Evolutionary conservation across 257 asterid genomes (phyloP).

Genomic region (Nicotiana benthamiana): DNA sequence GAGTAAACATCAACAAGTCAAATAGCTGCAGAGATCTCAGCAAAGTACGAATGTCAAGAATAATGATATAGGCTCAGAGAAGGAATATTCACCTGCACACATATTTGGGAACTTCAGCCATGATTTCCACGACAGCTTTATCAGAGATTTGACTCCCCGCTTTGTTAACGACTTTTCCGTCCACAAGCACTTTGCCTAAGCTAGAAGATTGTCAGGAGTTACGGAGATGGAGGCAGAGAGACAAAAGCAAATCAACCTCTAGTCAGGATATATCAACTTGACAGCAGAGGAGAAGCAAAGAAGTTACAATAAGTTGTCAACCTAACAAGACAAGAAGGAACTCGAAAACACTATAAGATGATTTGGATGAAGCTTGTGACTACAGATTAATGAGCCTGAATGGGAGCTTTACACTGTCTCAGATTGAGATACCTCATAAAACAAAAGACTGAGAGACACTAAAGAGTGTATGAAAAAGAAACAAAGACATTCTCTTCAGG

Average conservation of each 20-base stretch:
- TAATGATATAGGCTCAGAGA: slow-evolving; percentile 16
- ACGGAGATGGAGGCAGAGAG: neutral
- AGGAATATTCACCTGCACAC: slow-evolving; percentile 93
- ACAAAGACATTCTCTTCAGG: neutral
- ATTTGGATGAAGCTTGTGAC: neutral
- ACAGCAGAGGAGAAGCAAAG: neutral
- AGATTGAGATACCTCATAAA: neutral
- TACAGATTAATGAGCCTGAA: neutral
- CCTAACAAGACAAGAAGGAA: neutral
- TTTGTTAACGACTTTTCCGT: slow-evolving; percentile 83
- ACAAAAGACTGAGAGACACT: neutral
- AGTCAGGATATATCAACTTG: neutral
- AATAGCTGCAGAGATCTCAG: slow-evolving; percentile 1
- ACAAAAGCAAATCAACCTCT: slow-evolving; percentile 1
- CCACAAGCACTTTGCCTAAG: slow-evolving; percentile 88
- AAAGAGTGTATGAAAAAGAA: neutral
- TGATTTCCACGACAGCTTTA: slow-evolving; percentile 76
- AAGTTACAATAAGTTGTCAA: slow-evolving; percentile 1
- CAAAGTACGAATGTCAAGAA: neutral
- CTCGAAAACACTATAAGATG: neutral
- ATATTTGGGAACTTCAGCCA: slow-evolving; percentile 93
- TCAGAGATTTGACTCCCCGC: slow-evolving; percentile 87
- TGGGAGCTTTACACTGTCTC: neutral
- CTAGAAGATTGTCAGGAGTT: slow-evolving; percentile 1
- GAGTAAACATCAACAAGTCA: slow-evolving; percentile 18